These are phyloP conservation scores for Leucaena leucocephala DNA, from an alignment of 306 rosid genomes.

Conservation along the genomic window DNA sequence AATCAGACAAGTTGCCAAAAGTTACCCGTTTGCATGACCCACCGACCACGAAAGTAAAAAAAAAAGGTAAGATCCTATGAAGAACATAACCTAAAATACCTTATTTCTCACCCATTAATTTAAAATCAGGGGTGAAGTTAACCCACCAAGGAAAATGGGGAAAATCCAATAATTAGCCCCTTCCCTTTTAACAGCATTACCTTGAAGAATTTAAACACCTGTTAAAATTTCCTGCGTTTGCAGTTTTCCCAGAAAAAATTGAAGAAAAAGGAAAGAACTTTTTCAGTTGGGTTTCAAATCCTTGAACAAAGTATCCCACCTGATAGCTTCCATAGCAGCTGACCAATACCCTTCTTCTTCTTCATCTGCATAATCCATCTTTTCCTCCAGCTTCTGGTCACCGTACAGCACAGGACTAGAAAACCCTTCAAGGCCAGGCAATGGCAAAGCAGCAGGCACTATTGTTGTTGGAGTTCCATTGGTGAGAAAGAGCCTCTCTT, in stretches of 20 bases:
- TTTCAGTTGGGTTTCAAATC: conserved; percentile 82
- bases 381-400: conserved; percentile 49
- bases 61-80: conserved; percentile 12
- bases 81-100: conserved; percentile 36
- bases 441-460: conserved; percentile 29
- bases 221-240: not conserved
- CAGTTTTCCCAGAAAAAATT: not conserved
- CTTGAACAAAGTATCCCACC: conserved; percentile 98
- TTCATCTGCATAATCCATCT: conserved; percentile 35
- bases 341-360: conserved; percentile 69
- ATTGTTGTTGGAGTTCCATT: conserved; percentile 62
- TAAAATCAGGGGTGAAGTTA: not conserved
- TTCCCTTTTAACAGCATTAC: not conserved
- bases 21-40: conserved; percentile 59
- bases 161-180: not conserved
- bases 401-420: conserved; percentile 64
- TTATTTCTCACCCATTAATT: conserved; percentile 35
- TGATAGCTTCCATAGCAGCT: conserved; percentile 71
- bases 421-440: conserved; percentile 49
- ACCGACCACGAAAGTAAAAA: conserved; percentile 43
- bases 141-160: not conserved
- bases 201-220: not conserved
- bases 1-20: conserved; percentile 52
- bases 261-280: not conserved
- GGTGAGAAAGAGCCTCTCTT: conserved; percentile 66